Percentiles rank a stretch among this genome's conserved stretches.
These are phyloP conservation scores for Choanephora cucurbitarum DNA, from an alignment of 371 early-diverging fungal species.

Conservation along the genomic window DNA sequence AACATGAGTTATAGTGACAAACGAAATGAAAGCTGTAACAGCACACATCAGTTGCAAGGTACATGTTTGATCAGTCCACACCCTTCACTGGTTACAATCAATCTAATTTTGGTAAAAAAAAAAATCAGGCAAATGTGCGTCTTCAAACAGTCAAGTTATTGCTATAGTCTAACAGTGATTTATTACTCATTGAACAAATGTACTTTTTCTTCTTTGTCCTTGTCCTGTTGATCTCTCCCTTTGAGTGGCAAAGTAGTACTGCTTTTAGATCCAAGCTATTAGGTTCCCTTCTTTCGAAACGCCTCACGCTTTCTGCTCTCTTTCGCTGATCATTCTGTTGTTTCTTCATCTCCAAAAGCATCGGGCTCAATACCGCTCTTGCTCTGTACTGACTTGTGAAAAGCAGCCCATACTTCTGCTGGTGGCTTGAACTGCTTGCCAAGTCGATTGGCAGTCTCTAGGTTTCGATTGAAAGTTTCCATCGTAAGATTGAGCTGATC, in stretches of 20 bases:
- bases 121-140: conserved; percentile 72
- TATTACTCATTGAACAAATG: neutral
- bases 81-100: conserved; percentile 90
- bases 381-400: neutral
- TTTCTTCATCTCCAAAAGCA: neutral
- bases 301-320: too few relatives aligned
- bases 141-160: conserved; percentile 62
- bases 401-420: neutral
- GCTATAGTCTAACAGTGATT: neutral
- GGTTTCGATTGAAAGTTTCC: neutral
- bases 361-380: neutral
- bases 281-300: too few relatives aligned
- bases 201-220: neutral
- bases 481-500: neutral
- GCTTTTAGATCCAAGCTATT: too few relatives aligned
- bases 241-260: too few relatives aligned
- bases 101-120: conserved; percentile 83
- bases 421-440: neutral
- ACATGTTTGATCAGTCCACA: conserved; percentile 49
- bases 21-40: conserved; percentile 74
- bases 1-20: conserved; percentile 64
- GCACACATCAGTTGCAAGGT: conserved; percentile 62
- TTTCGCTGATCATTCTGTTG: too few relatives aligned
- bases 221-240: too few relatives aligned
- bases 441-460: neutral